Conservation (phyloP, 441 rosid genomes). For the Rhodomyrtus psidioides region DNA sequence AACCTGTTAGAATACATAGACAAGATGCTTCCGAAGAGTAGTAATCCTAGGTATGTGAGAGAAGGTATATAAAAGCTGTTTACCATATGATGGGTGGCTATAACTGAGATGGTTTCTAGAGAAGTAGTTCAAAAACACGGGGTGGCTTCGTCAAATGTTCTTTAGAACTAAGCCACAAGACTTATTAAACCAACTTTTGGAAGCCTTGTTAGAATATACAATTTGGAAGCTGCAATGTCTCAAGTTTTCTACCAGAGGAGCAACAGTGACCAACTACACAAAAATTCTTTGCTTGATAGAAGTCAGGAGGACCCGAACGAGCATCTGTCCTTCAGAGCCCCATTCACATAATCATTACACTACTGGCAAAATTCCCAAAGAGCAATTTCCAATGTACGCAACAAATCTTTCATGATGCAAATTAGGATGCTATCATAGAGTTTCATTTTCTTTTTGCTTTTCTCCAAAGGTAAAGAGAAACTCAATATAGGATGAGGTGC, state of each 20-base stretch:
- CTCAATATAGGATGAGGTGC: background rate
- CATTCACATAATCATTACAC: background rate
- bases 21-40: background rate
- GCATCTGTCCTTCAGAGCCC: background rate
- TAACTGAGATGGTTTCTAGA: background rate
- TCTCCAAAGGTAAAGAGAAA: background rate
- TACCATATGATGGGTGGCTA: background rate
- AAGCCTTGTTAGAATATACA: background rate
- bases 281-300: background rate
- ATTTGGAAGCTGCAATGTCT: background rate
- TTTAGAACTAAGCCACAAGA: background rate
- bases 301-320: background rate
- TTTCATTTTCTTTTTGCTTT: background rate
- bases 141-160: background rate
- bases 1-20: slow-evolving; percentile 10
- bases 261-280: background rate
- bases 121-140: background rate
- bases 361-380: background rate
- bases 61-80: background rate
- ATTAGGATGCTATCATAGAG: background rate
- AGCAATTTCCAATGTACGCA: background rate
- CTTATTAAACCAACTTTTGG: background rate
- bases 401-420: background rate
- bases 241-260: background rate
- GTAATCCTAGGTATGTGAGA: background rate